Base-by-base conservation (phyloP, 179 eudicot genomes). In the Spinacia oleracea region DNA sequence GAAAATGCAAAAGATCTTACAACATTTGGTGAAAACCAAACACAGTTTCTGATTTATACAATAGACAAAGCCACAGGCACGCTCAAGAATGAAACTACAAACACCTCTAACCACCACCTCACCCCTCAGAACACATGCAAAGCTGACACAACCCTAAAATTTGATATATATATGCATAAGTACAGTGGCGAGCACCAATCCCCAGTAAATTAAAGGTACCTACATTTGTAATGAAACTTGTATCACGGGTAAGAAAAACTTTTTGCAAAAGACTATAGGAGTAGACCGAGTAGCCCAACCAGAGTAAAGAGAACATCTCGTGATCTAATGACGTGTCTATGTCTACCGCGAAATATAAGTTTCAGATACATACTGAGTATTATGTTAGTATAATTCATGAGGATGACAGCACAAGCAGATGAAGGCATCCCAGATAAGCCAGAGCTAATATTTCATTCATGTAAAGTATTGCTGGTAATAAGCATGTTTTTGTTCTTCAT, bases 1-100 rank as follows among this genome's bases (percentile, higher is more conserved):
- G 70, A 32, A 65, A 65, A 70, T 62, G 55, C 55, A 70, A 55
- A 75, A 29, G 21, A 38, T 69, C 14, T 56, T 34, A 46, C 72
- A 51, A 78, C 34, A 15, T 27, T 66, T 25, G n/a, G 35, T 65
- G 25, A 35, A 51, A 23, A 75, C 48, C 48, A 76, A 76, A 46
- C 72, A 12, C 4, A 74, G 21, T 11, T 11, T 9, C 31, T 69
- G 53, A 38, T 14, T n/a, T n/a, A n/a, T 67, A 68, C 23, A 66
- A 50, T n/a, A n/a, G n/a, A n/a, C n/a, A 40, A 15, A 58, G 38
- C 25, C 51, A 58, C 25, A 60, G 34, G 55, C 43, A 32, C 20
- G 7, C 29, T 40, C 66, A 31, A 76, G 62, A 20, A 62, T 18
- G 70, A 75, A 45, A 40, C 71, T 46, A 72, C 14, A 38, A 35